These are phyloP conservation scores for Helicocarpus griseus DNA, from an alignment of 2,329 filamentous ascomycete species.

Conservation along the genomic window DNA sequence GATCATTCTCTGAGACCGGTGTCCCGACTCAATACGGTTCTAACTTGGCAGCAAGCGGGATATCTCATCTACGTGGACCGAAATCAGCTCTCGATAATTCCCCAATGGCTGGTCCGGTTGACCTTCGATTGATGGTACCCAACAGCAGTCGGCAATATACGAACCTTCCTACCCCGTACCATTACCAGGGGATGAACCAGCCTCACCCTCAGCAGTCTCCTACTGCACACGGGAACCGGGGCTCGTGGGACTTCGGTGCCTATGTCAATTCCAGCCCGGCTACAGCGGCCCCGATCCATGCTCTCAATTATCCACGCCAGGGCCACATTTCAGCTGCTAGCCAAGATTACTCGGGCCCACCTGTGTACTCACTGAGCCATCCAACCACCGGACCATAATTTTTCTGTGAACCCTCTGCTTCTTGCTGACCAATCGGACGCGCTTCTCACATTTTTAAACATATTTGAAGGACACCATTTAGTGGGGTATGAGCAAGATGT, in stretches of 20 bases:
- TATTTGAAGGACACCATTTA: not conserved
- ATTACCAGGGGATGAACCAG: conserved; percentile 25
- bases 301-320: conserved; percentile 22
- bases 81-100: conserved; percentile 14
- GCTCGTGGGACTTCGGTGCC: conserved; percentile 30
- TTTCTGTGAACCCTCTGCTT: not conserved
- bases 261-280: conserved; percentile 21
- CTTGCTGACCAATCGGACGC: not conserved
- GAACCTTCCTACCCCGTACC: conserved; percentile 21
- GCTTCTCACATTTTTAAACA: not conserved
- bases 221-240: conserved; percentile 23
- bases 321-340: conserved; percentile 2
- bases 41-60: conserved; percentile 32
- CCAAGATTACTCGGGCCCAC: conserved; percentile 11
- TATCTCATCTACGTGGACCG: conserved; percentile 31
- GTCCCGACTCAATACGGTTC: conserved; percentile 36
- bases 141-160: conserved; percentile 23
- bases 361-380: conserved; percentile 25
- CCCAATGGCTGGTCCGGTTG: conserved; percentile 22
- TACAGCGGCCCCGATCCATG: conserved; percentile 18
- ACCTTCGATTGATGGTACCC: conserved; percentile 29
- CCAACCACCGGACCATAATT: conserved; percentile 17
- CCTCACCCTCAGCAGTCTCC: conserved; percentile 20
- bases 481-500: not conserved
- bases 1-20: conserved; percentile 38